Percentiles rank a stretch among this genome's conserved stretches.
Evolutionary conservation across 176 grass and related monocot genomes (phyloP).

Genomic region (Cenchrus fungigraminus): DNA sequence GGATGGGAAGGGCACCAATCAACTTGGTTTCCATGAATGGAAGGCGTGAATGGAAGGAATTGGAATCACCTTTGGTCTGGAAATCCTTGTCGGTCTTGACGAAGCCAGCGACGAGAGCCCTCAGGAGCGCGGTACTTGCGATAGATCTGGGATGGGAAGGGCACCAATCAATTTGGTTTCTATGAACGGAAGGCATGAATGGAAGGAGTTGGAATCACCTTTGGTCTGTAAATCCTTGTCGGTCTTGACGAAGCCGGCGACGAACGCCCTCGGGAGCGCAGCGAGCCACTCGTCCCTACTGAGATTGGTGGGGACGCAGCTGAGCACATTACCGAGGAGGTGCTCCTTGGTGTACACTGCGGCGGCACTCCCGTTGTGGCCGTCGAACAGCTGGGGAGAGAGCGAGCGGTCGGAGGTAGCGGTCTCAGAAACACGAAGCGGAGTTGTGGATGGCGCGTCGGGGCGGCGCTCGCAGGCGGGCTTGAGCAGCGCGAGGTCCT

Average conservation of each 20-base stretch:
- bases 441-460: conserved; percentile 39
- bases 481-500: conserved; percentile 80
- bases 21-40: background rate
- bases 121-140: conserved; percentile 53
- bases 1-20: background rate
- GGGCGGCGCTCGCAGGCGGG: conserved; percentile 52
- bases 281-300: conserved; percentile 83
- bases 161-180: conserved; percentile 3
- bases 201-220: conserved; percentile 45
- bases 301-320: conserved; percentile 77
- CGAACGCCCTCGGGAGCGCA: conserved; percentile 86
- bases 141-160: background rate
- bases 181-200: background rate
- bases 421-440: background rate
- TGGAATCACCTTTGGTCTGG: conserved; percentile 65
- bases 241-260: conserved; percentile 95
- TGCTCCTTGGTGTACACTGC: conserved; percentile 89
- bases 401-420: background rate
- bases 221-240: conserved; percentile 91
- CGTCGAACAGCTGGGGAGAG: conserved; percentile 82
- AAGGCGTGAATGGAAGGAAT: background rate
- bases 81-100: conserved; percentile 98
- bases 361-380: conserved; percentile 84
- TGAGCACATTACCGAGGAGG: conserved; percentile 80
- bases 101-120: conserved; percentile 94